A percentile compares a stretch with the other conserved stretches of the same genome.
phyloP scores from a whole-genome alignment of 1,284 basidiomycete species.

The Paramarasmius palmivorus region DNA sequence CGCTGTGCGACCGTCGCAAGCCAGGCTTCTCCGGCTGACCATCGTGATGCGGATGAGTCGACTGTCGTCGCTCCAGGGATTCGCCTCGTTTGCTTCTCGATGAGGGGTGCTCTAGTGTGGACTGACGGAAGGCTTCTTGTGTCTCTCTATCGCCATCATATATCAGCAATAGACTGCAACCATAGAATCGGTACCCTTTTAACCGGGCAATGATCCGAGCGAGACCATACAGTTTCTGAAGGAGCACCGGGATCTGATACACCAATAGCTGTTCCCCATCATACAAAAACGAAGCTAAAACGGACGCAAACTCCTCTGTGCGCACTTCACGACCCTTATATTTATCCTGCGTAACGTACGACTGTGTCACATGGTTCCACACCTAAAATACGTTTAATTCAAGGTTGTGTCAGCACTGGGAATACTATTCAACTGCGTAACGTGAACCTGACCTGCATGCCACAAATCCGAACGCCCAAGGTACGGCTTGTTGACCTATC shows the following conservation, averaged over 20 bases:
- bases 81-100: constrained; percentile 76
- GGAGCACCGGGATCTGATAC: constrained; percentile 90
- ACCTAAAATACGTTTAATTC: constrained; percentile 53
- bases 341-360: constrained; percentile 95
- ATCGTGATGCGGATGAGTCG: constrained; percentile 33
- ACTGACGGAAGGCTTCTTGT: constrained; percentile 72
- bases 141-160: constrained; percentile 94
- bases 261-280: constrained; percentile 84
- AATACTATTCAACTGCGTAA: constrained; percentile 1
- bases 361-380: constrained; percentile 82
- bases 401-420: constrained; percentile 13
- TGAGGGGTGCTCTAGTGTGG: constrained; percentile 65
- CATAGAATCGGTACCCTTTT: constrained; percentile 96
- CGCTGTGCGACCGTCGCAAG: constrained; percentile 73
- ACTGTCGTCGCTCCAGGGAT: constrained; percentile 62
- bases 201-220: constrained; percentile 88
- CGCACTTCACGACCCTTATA: constrained; percentile 92
- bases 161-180: constrained; percentile 94
- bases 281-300: constrained; percentile 83
- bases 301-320: constrained; percentile 81
- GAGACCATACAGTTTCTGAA: constrained; percentile 93
- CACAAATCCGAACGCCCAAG: constrained; percentile 92
- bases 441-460: constrained; percentile 85
- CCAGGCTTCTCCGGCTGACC: constrained; percentile 40
- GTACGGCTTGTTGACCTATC: constrained; percentile 92